These are phyloP conservation scores for Phaeosphaeriaceae sp. DNA, from an alignment of 2,329 filamentous ascomycete genomes.

Conservation along the genomic window DNA sequence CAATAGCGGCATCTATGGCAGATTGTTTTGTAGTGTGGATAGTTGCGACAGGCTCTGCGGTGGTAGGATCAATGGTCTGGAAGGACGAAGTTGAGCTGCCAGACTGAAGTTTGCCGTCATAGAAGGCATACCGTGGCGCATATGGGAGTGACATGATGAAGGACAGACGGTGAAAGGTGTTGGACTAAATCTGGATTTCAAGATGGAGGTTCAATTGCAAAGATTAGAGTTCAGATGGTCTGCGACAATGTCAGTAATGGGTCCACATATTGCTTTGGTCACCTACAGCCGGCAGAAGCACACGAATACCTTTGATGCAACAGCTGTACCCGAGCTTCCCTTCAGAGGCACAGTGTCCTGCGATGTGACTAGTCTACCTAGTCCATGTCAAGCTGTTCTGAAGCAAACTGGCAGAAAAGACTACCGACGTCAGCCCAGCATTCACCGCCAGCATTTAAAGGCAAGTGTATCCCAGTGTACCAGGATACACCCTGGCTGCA, in stretches of 20 bases:
- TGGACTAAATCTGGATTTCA: too few species aligned
- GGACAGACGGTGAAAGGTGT: too few species aligned
- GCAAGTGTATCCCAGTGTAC: not conserved
- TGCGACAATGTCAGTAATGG: not conserved
- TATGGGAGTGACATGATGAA: constrained; percentile 50
- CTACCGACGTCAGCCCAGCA: constrained; percentile 1
- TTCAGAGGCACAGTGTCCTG: not conserved
- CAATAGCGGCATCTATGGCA: constrained; percentile 74
- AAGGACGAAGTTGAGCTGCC: constrained; percentile 69
- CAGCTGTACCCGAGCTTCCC: constrained; percentile 1
- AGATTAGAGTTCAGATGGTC: not conserved
- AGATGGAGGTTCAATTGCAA: not conserved
- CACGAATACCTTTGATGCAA: not conserved
- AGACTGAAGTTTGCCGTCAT: constrained; percentile 71
- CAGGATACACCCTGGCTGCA: not conserved
- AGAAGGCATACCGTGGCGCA: constrained; percentile 70
- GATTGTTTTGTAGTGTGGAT: constrained; percentile 71
- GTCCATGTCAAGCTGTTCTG: not conserved
- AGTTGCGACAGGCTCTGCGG: constrained; percentile 69
- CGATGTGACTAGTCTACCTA: not conserved
- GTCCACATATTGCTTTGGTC: too few species aligned
- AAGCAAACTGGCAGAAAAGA: constrained; percentile 1
- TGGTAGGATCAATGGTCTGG: constrained; percentile 76
- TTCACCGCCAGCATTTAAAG: constrained; percentile 1
- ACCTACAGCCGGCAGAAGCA: not conserved